Conservation (phyloP, 306 rosid species). For the Quercus suber region DNA sequence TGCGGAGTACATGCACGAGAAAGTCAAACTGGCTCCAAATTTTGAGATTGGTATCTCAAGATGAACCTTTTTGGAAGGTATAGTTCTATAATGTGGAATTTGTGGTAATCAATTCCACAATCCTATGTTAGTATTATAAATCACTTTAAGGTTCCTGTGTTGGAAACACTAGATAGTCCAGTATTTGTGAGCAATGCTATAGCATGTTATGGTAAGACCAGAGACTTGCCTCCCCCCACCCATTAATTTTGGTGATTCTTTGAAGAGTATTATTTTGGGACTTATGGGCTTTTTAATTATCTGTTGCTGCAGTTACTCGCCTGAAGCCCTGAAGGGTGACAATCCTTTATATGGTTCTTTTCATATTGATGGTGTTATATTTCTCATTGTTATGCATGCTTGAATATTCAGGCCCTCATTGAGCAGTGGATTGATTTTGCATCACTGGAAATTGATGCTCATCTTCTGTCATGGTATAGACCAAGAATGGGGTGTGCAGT, state of each 20-base stretch:
- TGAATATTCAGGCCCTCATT: too few relatives aligned
- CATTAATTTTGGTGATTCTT: not conserved
- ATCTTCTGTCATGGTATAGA: too few relatives aligned
- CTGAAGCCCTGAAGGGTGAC: too few relatives aligned
- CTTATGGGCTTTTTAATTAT: too few relatives aligned
- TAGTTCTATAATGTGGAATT: not conserved
- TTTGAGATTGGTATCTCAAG: conserved; percentile 76
- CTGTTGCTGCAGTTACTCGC: too few relatives aligned
- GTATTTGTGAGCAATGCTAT: conserved; percentile 82
- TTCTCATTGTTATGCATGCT: too few relatives aligned
- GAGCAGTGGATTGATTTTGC: too few relatives aligned
- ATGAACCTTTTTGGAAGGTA: conserved; percentile 88
- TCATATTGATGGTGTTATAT: too few relatives aligned
- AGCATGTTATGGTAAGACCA: conserved; percentile 59
- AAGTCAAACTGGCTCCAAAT: conserved; percentile 41
- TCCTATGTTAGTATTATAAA: not conserved
- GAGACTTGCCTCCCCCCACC: not conserved
- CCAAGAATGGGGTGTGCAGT: too few relatives aligned
- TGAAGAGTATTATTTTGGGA: too few relatives aligned
- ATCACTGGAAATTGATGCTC: too few relatives aligned
- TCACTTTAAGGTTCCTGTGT: conserved; percentile 55
- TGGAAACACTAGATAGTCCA: conserved; percentile 72
- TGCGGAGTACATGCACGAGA: conserved; percentile 54
- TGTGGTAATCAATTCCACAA: not conserved
- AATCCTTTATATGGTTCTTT: too few relatives aligned